These are phyloP conservation scores for Ophiosphaerella narmari DNA, from an alignment of 2,329 filamentous ascomycete genomes.

Conservation along the genomic window DNA sequence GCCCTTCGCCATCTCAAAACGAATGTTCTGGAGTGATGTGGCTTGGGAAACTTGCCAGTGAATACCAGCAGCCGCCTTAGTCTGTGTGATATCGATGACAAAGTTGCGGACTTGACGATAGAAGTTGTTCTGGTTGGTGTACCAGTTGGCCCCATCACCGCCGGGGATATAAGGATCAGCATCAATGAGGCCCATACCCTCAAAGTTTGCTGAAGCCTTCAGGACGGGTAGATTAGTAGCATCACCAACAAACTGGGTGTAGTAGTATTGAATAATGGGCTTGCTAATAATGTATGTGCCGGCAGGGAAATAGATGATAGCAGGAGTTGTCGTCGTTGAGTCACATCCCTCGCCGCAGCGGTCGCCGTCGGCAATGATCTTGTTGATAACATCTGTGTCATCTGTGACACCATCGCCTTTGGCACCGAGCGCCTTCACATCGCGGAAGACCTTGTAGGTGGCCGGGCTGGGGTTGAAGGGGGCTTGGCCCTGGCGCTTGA, in stretches of 20 bases:
- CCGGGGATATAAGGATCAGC: slow-evolving; percentile 77
- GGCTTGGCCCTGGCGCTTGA: slow-evolving; percentile 70
- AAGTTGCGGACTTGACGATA: slow-evolving; percentile 61
- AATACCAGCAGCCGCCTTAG: slow-evolving; percentile 54
- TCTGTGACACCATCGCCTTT: slow-evolving; percentile 70
- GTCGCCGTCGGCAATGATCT: slow-evolving; percentile 74
- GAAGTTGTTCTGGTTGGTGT: slow-evolving; percentile 61
- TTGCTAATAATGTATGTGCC: slow-evolving; percentile 82
- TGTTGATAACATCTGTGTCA: slow-evolving; percentile 87
- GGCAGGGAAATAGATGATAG: slow-evolving; percentile 87
- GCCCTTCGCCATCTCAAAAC: slow-evolving; percentile 60
- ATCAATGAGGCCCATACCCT: slow-evolving; percentile 88
- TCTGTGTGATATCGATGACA: slow-evolving; percentile 53
- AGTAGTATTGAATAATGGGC: slow-evolving; percentile 85
- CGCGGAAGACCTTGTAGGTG: slow-evolving; percentile 65
- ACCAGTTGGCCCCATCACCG: slow-evolving; percentile 59
- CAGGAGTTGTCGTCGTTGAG: slow-evolving; percentile 81
- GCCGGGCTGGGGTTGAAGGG: slow-evolving; percentile 62
- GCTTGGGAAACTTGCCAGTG: slow-evolving; percentile 73
- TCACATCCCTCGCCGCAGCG: slow-evolving; percentile 84
- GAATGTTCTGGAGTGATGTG: slow-evolving; percentile 65
- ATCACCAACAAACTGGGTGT: slow-evolving; percentile 91
- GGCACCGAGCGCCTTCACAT: slow-evolving; percentile 52
- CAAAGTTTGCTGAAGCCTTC: slow-evolving; percentile 66
- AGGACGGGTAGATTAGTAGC: slow-evolving; percentile 72